These are phyloP conservation scores for Leccinum rimulosum DNA, from an alignment of 768 basidiomycete species.

Conservation along the genomic window DNA sequence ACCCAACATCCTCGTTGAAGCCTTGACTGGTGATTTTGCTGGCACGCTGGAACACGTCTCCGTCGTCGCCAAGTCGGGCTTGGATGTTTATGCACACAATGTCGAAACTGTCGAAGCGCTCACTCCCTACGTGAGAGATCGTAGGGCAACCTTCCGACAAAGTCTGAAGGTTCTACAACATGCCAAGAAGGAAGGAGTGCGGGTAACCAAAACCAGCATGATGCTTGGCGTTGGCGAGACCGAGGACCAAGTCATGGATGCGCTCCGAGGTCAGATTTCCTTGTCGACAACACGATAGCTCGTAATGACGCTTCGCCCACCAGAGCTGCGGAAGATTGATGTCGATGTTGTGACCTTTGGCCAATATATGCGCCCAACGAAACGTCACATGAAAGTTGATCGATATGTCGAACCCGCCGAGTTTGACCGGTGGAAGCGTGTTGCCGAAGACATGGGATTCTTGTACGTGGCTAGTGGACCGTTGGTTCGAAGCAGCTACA, in stretches of 20 bases:
- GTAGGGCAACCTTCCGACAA: slow-evolving; percentile 86
- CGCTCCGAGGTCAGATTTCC: slow-evolving; percentile 67
- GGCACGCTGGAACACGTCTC: slow-evolving; percentile 75
- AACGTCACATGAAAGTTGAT: slow-evolving; percentile 98
- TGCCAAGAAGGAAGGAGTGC: slow-evolving; percentile 80
- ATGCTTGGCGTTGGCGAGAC: slow-evolving; percentile 98
- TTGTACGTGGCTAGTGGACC: slow-evolving; percentile 97
- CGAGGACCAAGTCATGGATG: slow-evolving; percentile 75
- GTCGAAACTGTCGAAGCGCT: slow-evolving; percentile 93
- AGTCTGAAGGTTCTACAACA: slow-evolving; percentile 78
- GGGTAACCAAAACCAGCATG: slow-evolving; percentile 95
- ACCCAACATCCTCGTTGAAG: slow-evolving; percentile 94
- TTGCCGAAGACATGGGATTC: slow-evolving; percentile 94
- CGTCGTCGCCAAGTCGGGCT: slow-evolving; percentile 83
- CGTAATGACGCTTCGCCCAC: not conserved
- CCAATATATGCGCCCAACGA: slow-evolving; percentile 99
- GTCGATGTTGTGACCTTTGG: slow-evolving; percentile 99
- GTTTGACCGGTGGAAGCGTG: slow-evolving; percentile 86
- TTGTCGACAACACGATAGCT: not conserved
- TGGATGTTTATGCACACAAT: slow-evolving; percentile 99
- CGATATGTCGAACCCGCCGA: slow-evolving; percentile 93
- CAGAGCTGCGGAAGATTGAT: slow-evolving; percentile 83
- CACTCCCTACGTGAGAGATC: slow-evolving; percentile 94
- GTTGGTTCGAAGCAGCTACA: slow-evolving; percentile 93
- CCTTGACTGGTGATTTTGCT: slow-evolving; percentile 91